A percentile compares a stretch with the other conserved stretches of the same genome.
phyloP scores from a whole-genome alignment of 2,329 filamentous ascomycete genomes.

The Stemphylium beticola region DNA sequence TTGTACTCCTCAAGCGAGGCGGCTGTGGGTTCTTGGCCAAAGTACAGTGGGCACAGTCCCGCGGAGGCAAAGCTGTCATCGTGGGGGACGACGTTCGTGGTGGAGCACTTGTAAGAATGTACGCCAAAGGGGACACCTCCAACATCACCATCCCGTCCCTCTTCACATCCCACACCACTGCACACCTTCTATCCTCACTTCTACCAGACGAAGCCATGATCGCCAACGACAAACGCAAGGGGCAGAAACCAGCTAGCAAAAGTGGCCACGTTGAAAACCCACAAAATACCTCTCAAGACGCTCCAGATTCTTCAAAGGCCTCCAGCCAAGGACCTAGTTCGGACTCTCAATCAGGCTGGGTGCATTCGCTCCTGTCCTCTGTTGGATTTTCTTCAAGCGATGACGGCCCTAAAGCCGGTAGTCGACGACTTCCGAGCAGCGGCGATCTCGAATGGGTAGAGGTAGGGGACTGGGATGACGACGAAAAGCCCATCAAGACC shows the following conservation, averaged over 20 bases:
- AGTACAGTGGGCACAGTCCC: slow-evolving; percentile 92
- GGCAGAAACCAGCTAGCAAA: too few relatives aligned
- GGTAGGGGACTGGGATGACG: slow-evolving; percentile 68
- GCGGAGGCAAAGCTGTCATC: slow-evolving; percentile 87
- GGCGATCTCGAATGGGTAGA: slow-evolving; percentile 76
- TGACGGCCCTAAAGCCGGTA: slow-evolving; percentile 52
- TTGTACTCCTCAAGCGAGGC: slow-evolving; percentile 88
- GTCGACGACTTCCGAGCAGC: slow-evolving; percentile 72
- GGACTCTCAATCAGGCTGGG: slow-evolving; percentile 47
- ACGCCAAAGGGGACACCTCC: slow-evolving; percentile 93
- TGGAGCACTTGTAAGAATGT: slow-evolving; percentile 93
- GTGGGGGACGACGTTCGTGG: slow-evolving; percentile 93
- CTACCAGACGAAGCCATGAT: slow-evolving; percentile 60
- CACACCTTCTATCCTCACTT: slow-evolving; percentile 87
- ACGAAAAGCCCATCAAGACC: slow-evolving; percentile 43
- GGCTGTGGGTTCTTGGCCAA: slow-evolving; percentile 97
- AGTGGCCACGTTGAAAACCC: not conserved
- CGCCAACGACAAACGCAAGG: not conserved
- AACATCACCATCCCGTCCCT: slow-evolving; percentile 93
- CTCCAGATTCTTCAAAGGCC: not conserved
- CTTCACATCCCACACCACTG: slow-evolving; percentile 94
- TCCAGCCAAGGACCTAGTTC: not conserved
- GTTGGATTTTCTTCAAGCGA: slow-evolving; percentile 49
- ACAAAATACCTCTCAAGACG: not conserved
- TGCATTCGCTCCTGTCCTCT: slow-evolving; percentile 54